Evolutionary conservation across 768 basidiomycete genomes (phyloP).

Genomic region (Podaxis carcinomalis): DNA sequence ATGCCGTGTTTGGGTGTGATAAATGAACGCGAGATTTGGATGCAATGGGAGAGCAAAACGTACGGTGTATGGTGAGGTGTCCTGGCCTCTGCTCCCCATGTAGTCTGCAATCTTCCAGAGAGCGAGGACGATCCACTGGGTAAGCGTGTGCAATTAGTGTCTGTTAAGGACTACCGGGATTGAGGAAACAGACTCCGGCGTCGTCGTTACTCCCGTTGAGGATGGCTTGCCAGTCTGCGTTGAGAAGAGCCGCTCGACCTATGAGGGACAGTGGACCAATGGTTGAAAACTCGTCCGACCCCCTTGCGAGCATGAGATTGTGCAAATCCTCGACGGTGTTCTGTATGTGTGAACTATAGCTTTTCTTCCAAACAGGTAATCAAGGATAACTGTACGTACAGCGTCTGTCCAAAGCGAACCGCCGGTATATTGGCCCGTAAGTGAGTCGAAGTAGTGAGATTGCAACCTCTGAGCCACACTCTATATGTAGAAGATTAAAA

Average conservation of each 20-base stretch:
- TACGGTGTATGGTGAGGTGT: slow-evolving; percentile 24
- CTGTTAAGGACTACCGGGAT: background rate
- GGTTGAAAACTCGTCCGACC: slow-evolving; percentile 32
- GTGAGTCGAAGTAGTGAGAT: slow-evolving; percentile 35
- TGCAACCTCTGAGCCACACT: slow-evolving; percentile 30
- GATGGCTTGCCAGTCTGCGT: slow-evolving; percentile 38
- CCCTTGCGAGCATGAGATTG: slow-evolving; percentile 52
- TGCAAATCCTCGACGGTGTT: slow-evolving; percentile 55
- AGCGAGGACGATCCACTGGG: slow-evolving; percentile 52
- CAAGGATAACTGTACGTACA: slow-evolving; percentile 23
- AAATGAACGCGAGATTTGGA: background rate
- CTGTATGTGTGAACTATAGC: slow-evolving; percentile 21
- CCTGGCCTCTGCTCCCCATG: slow-evolving; percentile 35
- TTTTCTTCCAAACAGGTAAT: background rate
- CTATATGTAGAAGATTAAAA: background rate
- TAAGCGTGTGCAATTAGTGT: background rate
- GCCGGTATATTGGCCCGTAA: slow-evolving; percentile 38
- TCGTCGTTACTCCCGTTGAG: slow-evolving; percentile 50
- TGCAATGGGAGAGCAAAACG: slow-evolving; percentile 5
- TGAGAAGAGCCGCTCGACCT: slow-evolving; percentile 35
- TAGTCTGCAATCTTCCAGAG: slow-evolving; percentile 58
- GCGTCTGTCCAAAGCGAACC: slow-evolving; percentile 56
- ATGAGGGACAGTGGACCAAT: slow-evolving; percentile 43
- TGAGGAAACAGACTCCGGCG: slow-evolving; percentile 33
- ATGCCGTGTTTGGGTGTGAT: background rate